These are phyloP conservation scores for Hyaloscypha variabilis DNA, from an alignment of 495 filamentous ascomycete genomes.

Conservation along the genomic window DNA sequence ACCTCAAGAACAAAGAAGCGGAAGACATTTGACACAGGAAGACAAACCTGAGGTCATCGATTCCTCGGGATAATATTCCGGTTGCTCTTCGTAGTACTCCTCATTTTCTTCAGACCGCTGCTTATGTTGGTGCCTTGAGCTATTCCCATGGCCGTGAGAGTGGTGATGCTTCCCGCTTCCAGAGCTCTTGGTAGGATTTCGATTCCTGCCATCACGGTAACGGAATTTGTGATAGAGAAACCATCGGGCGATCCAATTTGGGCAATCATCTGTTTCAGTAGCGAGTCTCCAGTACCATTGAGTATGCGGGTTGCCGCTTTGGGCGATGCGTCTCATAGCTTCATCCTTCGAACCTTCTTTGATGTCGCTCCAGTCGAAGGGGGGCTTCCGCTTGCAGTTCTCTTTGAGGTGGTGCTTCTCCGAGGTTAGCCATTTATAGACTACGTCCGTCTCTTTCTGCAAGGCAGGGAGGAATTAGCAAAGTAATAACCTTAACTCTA, in stretches of 20 bases:
- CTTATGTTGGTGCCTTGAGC: slow-evolving; percentile 8
- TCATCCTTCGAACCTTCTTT: slow-evolving; percentile 31
- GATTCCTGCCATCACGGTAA: slow-evolving; percentile 57
- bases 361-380: slow-evolving; percentile 36
- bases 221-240: slow-evolving; percentile 62
- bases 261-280: slow-evolving; percentile 37
- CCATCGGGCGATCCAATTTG: slow-evolving; percentile 62
- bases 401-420: slow-evolving; percentile 31
- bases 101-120: background rate
- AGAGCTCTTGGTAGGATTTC: slow-evolving; percentile 13
- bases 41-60: background rate
- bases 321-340: slow-evolving; percentile 27
- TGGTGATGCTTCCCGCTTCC: slow-evolving; percentile 6
- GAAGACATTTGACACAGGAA: background rate
- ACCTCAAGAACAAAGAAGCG: background rate
- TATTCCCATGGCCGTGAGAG: background rate
- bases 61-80: background rate
- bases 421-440: slow-evolving; percentile 33
- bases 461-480: background rate
- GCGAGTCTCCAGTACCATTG: slow-evolving; percentile 31
- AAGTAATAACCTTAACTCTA: slow-evolving; percentile 1
- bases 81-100: background rate
- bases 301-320: slow-evolving; percentile 23
- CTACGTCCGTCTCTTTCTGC: slow-evolving; percentile 32
- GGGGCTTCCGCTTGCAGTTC: slow-evolving; percentile 29